Conservation (phyloP, 768 basidiomycete species). For the Boletus fagicola region DNA sequence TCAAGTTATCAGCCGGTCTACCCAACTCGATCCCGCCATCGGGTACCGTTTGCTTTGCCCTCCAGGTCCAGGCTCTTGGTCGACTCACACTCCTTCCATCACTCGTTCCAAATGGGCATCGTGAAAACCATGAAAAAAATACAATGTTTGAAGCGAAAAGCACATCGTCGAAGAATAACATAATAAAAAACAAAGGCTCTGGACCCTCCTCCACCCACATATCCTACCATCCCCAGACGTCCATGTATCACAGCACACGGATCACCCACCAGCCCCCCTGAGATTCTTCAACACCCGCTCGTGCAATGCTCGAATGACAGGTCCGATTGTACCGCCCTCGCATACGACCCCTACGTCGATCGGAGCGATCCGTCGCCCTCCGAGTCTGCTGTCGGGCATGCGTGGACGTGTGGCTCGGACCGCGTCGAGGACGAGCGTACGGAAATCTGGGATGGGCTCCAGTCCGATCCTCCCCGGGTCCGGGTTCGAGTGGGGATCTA, state of each 20-base stretch:
- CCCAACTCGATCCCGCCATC: no score
- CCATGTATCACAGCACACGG: no score
- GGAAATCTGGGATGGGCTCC: conserved; percentile 61
- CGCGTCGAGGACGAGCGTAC: conserved; percentile 46
- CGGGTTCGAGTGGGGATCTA: neutral
- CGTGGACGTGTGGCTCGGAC: conserved; percentile 38
- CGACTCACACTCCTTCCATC: no score
- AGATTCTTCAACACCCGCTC: conserved; percentile 40
- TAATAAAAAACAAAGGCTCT: neutral
- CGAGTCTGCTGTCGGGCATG: neutral
- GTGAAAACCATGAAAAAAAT: no score
- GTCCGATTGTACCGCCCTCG: conserved; percentile 44
- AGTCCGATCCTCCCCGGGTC: conserved; percentile 36
- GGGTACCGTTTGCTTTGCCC: no score
- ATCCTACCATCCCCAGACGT: neutral
- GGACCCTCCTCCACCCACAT: neutral
- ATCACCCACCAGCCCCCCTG: conserved; percentile 17
- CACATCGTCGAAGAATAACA: neutral
- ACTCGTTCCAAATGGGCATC: neutral
- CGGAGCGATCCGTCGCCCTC: conserved; percentile 45
- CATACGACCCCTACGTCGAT: conserved; percentile 67
- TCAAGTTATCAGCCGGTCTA: no score
- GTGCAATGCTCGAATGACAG: conserved; percentile 51
- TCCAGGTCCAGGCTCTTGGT: no score
- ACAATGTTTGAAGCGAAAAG: no score